Evolutionary conservation across 1,284 basidiomycete genomes (phyloP).

Genomic region (Apiotrichum laibachii): DNA sequence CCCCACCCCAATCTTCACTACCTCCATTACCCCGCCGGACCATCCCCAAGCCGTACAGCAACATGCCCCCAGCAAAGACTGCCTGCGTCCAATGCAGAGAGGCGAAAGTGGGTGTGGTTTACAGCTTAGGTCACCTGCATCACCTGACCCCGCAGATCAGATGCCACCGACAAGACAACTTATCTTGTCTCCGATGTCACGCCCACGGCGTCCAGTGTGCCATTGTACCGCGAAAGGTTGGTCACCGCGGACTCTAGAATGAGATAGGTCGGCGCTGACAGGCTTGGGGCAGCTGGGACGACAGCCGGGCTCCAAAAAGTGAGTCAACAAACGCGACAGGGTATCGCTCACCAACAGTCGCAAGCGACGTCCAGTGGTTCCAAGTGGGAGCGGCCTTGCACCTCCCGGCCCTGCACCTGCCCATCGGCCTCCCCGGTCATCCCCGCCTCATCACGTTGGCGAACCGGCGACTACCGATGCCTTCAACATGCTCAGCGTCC

Average conservation of each 20-base stretch:
- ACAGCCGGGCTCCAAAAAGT: conserved; percentile 26
- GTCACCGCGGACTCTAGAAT: neutral
- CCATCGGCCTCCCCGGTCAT: no score
- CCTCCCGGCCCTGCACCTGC: no score
- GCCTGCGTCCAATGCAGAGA: conserved; percentile 21
- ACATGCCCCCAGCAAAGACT: neutral
- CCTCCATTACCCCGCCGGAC: no score
- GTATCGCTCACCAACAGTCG: no score
- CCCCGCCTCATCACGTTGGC: no score
- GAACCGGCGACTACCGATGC: neutral
- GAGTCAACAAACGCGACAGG: neutral
- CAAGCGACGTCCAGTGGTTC: no score
- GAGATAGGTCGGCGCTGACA: no score
- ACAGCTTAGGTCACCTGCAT: no score
- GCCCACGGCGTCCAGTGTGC: conserved; percentile 13
- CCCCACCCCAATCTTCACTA: no score
- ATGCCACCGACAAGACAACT: conserved; percentile 12
- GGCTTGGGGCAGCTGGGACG: conserved; percentile 24
- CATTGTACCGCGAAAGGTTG: conserved; percentile 17
- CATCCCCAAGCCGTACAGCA: neutral
- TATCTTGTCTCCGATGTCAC: conserved; percentile 14
- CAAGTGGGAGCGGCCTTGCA: no score
- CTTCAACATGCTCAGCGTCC: conserved; percentile 24
- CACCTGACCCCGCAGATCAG: conserved; percentile 8
- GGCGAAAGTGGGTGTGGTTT: conserved; percentile 19